Evolutionary conservation across 352 stramenopile species (phyloP), one percentile per base, ranked within the genome.

Genomic region (Phytophthora boehmeriae): DNA sequence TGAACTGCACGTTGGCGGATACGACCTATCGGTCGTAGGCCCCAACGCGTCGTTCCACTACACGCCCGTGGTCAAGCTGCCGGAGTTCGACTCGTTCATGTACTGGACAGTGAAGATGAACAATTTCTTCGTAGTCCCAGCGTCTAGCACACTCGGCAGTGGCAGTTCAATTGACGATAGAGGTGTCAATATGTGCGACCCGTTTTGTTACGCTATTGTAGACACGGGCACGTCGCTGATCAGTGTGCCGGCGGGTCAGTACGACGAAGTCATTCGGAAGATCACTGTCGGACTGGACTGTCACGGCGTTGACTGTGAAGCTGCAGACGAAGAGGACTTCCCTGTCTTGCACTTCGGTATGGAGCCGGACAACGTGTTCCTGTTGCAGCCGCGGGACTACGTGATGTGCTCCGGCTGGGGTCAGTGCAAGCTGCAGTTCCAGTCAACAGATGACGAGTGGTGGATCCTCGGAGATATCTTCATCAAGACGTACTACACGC

Each of bases 391-490:
- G 2, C 66, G 75, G 11, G 86, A 96, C 70, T 96, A 95, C 61
- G 77, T 95, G 22, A 43, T 78, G 59, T 96, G 88, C 76, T 80
- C 71, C 9, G 73, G 78, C 49, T 88, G 77, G 71, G 78, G 86
- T 6, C 75, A 89, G 54, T 96, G 88, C 71, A 76, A 83, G 20
- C 48, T 96, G 28, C 86, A 95, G 71, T 71, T 96, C 35, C 85
- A 95, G 72, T 76, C 77, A 2, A 90, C 83, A 20, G 60, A 58
- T 17, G 86, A 94, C 48, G 71, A 84, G 61, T 97, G 84, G 79
- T 97, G 89, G 89, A 95, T 97, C 68, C 76, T 97, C 16, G 89
- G 89, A 8, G 89, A 97, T 53, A 77, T 96, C 28, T 96, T 97
- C 62, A 88, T 96, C 55, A 94, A 96, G 75, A 94, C 86, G 20